Evolutionary conservation across 2,329 filamentous ascomycete genomes (phyloP).

Genomic region (Fusarium metavorans): DNA sequence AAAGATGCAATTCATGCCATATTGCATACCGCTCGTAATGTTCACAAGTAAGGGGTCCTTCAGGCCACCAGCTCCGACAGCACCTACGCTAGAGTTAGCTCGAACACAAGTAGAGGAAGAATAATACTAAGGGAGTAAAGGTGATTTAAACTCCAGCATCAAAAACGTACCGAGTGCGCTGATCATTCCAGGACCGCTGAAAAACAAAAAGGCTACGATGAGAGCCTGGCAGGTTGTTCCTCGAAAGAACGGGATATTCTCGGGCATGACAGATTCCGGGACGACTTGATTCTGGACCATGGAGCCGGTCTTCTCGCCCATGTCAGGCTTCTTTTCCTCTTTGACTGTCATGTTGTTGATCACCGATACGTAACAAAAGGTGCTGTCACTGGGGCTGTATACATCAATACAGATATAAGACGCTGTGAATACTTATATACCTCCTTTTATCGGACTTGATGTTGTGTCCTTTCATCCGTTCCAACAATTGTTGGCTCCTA

Average conservation of each 20-base stretch:
- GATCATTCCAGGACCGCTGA: background rate
- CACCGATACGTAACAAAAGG: too few relatives aligned
- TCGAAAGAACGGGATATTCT: background rate
- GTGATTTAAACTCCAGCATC: too few relatives aligned
- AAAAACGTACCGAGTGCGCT: background rate
- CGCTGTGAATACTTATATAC: too few relatives aligned
- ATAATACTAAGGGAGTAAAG: too few relatives aligned
- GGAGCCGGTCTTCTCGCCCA: background rate
- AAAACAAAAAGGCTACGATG: background rate
- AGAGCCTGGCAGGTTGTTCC: background rate
- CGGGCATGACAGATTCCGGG: background rate
- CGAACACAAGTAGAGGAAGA: too few relatives aligned
- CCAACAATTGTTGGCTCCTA: too few relatives aligned
- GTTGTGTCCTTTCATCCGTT: too few relatives aligned
- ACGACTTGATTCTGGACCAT: background rate
- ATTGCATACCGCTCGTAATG: background rate
- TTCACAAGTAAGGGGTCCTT: background rate
- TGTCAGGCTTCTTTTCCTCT: background rate
- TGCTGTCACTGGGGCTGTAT: too few relatives aligned
- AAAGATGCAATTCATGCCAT: background rate
- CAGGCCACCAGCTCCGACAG: background rate
- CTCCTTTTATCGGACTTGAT: too few relatives aligned
- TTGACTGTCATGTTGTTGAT: background rate
- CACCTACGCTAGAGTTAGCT: background rate
- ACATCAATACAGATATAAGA: too few relatives aligned